Evolutionary conservation across 495 filamentous ascomycete species (phyloP).

Genomic region (Poronia punctata): DNA sequence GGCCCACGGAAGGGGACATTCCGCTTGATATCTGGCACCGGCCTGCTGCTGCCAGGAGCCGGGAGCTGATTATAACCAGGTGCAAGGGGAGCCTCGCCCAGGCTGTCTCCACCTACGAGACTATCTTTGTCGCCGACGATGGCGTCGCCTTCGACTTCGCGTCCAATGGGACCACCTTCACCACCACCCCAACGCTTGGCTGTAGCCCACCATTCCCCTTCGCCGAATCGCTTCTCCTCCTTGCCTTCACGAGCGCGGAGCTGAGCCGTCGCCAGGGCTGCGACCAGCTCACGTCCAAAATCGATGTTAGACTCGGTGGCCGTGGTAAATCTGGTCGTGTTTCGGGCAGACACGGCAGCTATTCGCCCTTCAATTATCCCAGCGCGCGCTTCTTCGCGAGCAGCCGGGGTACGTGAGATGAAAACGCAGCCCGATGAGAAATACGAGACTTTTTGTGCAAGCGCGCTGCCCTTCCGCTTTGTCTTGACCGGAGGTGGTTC

Average conservation of each 20-base stretch:
- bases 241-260: constrained; percentile 69
- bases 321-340: constrained; percentile 42
- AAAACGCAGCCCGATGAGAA: constrained; percentile 47
- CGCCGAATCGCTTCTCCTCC: constrained; percentile 58
- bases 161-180: constrained; percentile 53
- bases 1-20: constrained; percentile 37
- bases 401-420: constrained; percentile 60
- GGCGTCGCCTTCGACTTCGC: constrained; percentile 43
- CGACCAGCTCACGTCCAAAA: constrained; percentile 64
- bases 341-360: constrained; percentile 52
- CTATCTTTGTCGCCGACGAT: constrained; percentile 39
- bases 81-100: background rate
- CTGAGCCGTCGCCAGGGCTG: constrained; percentile 71
- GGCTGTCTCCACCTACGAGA: constrained; percentile 8
- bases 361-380: constrained; percentile 74
- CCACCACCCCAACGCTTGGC: constrained; percentile 71
- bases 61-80: background rate
- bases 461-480: constrained; percentile 39
- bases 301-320: constrained; percentile 52
- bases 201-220: constrained; percentile 76
- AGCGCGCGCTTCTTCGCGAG: constrained; percentile 59
- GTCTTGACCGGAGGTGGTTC: constrained; percentile 17
- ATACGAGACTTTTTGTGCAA: constrained; percentile 35
- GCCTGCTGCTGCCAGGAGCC: background rate
- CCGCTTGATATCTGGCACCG: constrained; percentile 7